These are phyloP conservation scores for Trichoderma atrobrunneum DNA, from an alignment of 2,329 filamentous ascomycete species.

Conservation along the genomic window DNA sequence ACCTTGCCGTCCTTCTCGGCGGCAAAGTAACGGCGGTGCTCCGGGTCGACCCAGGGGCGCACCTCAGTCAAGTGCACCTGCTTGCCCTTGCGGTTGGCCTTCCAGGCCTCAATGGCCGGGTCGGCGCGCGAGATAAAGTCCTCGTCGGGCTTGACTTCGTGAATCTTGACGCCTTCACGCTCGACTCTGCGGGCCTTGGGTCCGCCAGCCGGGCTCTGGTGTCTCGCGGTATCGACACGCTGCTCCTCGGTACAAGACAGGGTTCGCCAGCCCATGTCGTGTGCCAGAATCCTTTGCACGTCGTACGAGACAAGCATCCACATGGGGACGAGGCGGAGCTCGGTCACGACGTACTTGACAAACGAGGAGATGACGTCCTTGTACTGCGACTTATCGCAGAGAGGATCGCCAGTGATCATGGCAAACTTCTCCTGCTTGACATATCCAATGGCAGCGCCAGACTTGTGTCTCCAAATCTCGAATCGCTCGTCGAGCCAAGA, in stretches of 20 bases:
- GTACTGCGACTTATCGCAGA: slow-evolving; percentile 79
- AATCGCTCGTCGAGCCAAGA: slow-evolving; percentile 91
- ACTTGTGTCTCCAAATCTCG: slow-evolving; percentile 80
- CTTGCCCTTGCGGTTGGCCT: slow-evolving; percentile 71
- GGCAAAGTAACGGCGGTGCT: slow-evolving; percentile 83
- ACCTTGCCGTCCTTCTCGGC: slow-evolving; percentile 73
- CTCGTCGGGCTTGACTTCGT: slow-evolving; percentile 66
- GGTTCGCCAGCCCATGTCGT: slow-evolving; percentile 81
- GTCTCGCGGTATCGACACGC: slow-evolving; percentile 74
- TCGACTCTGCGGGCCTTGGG: slow-evolving; percentile 79
- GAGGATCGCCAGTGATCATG: slow-evolving; percentile 82
- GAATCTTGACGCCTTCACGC: slow-evolving; percentile 78
- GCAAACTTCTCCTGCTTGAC: slow-evolving; percentile 73
- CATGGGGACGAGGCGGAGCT: slow-evolving; percentile 69
- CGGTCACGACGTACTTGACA: slow-evolving; percentile 69
- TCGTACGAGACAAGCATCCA: slow-evolving; percentile 86
- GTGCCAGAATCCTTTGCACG: slow-evolving; percentile 75
- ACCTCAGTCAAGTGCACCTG: slow-evolving; percentile 92
- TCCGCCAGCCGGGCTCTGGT: slow-evolving; percentile 57
- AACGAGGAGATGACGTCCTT: slow-evolving; percentile 70
- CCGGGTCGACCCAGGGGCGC: slow-evolving; percentile 78
- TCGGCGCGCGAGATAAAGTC: slow-evolving; percentile 70
- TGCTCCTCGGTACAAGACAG: slow-evolving; percentile 87
- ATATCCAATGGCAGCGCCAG: slow-evolving; percentile 82
- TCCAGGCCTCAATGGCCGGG: slow-evolving; percentile 74